Evolutionary conservation across 352 stramenopile genomes (phyloP), one percentile per base, ranked within the genome.

Genomic region (Pythium sukuiense): DNA sequence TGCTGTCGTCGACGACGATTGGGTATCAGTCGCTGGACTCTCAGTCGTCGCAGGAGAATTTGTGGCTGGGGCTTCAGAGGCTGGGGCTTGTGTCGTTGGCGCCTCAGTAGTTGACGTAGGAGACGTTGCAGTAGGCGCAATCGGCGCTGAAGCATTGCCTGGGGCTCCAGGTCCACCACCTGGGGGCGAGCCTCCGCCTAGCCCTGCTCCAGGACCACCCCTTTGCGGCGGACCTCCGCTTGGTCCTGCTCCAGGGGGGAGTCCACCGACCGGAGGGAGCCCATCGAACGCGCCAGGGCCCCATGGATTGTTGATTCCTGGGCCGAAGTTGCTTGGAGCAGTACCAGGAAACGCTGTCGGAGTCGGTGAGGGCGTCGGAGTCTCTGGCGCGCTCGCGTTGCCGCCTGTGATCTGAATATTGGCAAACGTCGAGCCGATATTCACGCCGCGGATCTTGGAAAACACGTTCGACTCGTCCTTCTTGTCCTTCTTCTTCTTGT

Each of bases 391-490:
- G 1, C 46, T 55, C 26, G 49, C 35, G 9, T 64, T 70, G 35
- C 58, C 65, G 14, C 58, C 59, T 18, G 59, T 71, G 65, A 71
- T 71, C 41, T 67, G 57, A 41, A 72, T 67, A 24, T 68, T 72
- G 11, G 55, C 60, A 35, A 72, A 72, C 24, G 59, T 72, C 45
- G 59, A 55, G 29, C 65, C 65, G 30, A 72, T 68, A 37, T 67
- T 72, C 18, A 72, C 65, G 24, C 65, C 65, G 12, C 65, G 60
- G 24, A 72, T 63, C 54, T 72, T 68, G 45, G 65, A 72, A 41
- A 72, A 72, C 27, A 72, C 65, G 26, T 65, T 72, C 46, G 59
- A 65, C 26, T 67, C 60, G 18, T 50, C 41, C 14, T 67, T 14
- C 4, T 74, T 63, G 16, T 71, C 65, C 24, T 71, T 61, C 30